phyloP scores from a whole-genome alignment of 805 yeast species.

The Kuraishia hungarica region DNA sequence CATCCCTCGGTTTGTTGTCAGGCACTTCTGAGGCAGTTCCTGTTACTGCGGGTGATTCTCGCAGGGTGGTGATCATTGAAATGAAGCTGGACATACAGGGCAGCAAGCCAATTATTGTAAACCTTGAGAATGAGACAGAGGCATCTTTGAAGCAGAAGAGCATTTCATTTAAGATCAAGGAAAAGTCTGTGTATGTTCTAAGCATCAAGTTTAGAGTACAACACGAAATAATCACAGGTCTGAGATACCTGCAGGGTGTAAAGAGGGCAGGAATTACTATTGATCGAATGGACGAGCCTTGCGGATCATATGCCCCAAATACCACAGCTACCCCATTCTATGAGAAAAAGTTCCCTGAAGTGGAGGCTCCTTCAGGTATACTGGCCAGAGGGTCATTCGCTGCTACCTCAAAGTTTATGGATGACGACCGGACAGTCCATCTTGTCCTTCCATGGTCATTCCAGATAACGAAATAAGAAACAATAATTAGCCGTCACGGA shows the following conservation, averaged over 20 bases:
- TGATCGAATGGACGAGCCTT: conserved; percentile 78
- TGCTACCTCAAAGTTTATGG: conserved; percentile 75
- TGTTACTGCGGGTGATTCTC: conserved; percentile 58
- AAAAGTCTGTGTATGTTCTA: conserved; percentile 65
- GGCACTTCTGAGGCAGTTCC: conserved; percentile 46
- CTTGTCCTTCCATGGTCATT: conserved; percentile 79
- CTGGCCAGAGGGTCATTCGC: conserved; percentile 81
- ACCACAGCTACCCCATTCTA: conserved; percentile 75
- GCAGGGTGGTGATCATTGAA: conserved; percentile 73
- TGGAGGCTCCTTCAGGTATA: conserved; percentile 88
- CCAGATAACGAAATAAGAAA: conserved; percentile 51
- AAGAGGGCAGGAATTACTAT: conserved; percentile 85
- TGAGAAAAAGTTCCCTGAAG: conserved; percentile 58
- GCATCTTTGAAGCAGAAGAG: conserved; percentile 41
- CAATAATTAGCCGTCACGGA: too few species aligned
- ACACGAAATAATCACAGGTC: conserved; percentile 85
- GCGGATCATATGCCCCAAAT: conserved; percentile 88
- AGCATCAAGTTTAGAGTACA: conserved; percentile 76
- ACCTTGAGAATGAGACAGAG: conserved; percentile 57
- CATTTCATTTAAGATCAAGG: conserved; percentile 69
- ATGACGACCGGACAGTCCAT: conserved; percentile 75
- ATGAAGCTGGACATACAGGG: conserved; percentile 67
- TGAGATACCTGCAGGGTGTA: conserved; percentile 75
- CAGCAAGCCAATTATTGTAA: conserved; percentile 57
- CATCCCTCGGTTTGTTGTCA: conserved; percentile 66